phyloP scores from a whole-genome alignment of 1,284 basidiomycete genomes.

The Grifola frondosa region DNA sequence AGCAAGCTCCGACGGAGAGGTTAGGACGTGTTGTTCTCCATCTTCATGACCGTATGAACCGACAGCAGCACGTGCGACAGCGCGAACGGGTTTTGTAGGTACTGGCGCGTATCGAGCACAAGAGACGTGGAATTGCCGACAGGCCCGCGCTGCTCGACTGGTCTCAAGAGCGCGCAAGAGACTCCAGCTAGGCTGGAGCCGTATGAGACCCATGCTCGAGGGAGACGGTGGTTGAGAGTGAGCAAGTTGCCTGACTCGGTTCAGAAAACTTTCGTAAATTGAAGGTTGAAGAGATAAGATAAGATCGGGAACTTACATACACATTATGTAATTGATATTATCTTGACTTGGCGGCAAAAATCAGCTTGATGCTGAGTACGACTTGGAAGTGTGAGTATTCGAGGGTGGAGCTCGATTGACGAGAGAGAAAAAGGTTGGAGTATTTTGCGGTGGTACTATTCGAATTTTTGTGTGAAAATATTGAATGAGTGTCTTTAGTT shows the following conservation, averaged over 20 bases:
- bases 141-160: conserved; percentile 11
- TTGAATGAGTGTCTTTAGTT: too few species aligned
- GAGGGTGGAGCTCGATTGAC: too few species aligned
- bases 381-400: too few species aligned
- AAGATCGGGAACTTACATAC: background rate
- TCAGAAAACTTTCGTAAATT: background rate
- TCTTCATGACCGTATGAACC: conserved; percentile 41
- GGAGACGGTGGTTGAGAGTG: conserved; percentile 8
- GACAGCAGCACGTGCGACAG: conserved; percentile 31
- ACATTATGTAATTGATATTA: background rate
- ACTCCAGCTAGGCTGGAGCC: conserved; percentile 25
- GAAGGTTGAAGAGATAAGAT: too few species aligned
- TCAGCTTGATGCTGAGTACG: too few species aligned
- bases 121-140: conserved; percentile 36
- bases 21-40: conserved; percentile 76
- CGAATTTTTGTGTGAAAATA: too few species aligned
- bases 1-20: conserved; percentile 90
- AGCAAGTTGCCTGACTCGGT: background rate
- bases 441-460: too few species aligned
- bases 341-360: conserved; percentile 14
- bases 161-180: conserved; percentile 23
- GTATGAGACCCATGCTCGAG: conserved; percentile 26
- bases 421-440: too few species aligned
- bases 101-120: conserved; percentile 28
- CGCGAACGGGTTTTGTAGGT: conserved; percentile 40